Base-by-base conservation (phyloP, 306 rosid species). In the Trifolium repens region DNA sequence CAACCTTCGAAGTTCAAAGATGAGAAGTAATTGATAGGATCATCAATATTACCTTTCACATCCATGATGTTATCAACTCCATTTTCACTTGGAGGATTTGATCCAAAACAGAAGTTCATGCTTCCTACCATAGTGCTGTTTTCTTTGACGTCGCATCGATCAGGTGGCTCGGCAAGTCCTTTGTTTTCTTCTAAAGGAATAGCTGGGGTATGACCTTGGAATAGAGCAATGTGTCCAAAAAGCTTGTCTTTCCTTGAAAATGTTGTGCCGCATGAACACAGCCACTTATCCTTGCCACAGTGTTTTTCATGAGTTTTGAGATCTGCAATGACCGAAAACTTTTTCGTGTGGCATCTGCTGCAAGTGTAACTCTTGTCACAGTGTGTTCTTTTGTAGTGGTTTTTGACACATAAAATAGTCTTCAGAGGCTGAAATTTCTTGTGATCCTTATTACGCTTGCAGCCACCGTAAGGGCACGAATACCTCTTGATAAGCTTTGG, bases 181-280 rank as follows among this genome's bases (percentile, higher is more conserved):
- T 85, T 94, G 2, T 83, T 35, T 24, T 94, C 97, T 3, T 96
- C 99, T 9, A 79, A 66, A 19, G 98, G 92, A 74, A 96, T 92
- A 2, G 98, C 99, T 4, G 99, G 99, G 50, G 98, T 96, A 84
- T 96, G 99, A 44, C 99, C 98, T 83, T 96, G 98, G 82, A 96
- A 96, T 12, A 96, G 92, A 17, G 99, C 89, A 80, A 96, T 92
- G 83, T 96, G 99, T 50, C 99, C 99, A 47, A 96, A 96, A 66
- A 96, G 99, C 89, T 96, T 96, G 90, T 96, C 99, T 82, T 96
- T 96, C 87, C 99, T 89, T 8, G 99, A 96, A 86, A 96, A 96
- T 77, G 99, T 96, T n/a, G 99, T 96, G 79, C 99, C 99, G 71
- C 99, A 96, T 61, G 99, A 96, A 79, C 99, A 96, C 26, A 96